These are phyloP conservation scores for Apiotrichum porosum DNA, from an alignment of 1,284 basidiomycete genomes.

Conservation along the genomic window DNA sequence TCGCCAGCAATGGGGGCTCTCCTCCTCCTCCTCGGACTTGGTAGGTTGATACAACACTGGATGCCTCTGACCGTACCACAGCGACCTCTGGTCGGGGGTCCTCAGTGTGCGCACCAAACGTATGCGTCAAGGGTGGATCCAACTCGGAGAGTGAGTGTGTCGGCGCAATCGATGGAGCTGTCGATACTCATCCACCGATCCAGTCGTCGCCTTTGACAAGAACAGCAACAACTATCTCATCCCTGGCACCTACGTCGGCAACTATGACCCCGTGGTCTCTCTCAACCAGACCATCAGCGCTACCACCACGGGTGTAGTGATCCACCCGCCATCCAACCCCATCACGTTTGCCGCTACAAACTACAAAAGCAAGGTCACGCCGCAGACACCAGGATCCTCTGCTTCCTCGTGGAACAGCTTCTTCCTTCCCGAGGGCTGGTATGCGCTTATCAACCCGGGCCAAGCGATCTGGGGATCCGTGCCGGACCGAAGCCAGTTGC, in stretches of 20 bases:
- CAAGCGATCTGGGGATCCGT: slow-evolving; percentile 34
- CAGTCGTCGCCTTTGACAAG: slow-evolving; percentile 57
- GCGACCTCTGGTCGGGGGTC: no score
- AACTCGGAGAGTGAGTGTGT: slow-evolving; percentile 20
- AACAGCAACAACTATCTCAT: slow-evolving; percentile 6
- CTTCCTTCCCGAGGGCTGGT: slow-evolving; percentile 33
- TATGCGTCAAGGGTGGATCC: slow-evolving; percentile 22
- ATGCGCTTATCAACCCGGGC: slow-evolving; percentile 25
- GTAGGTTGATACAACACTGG: no score
- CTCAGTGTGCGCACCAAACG: slow-evolving; percentile 22
- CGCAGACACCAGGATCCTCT: background rate
- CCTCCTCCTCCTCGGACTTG: no score
- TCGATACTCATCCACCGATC: no score
- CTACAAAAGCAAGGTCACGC: background rate
- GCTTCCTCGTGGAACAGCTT: slow-evolving; percentile 15
- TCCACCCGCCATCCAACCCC: slow-evolving; percentile 23
- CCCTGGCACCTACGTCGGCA: slow-evolving; percentile 18
- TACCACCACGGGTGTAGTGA: slow-evolving; percentile 1
- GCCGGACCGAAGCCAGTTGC: slow-evolving; percentile 21
- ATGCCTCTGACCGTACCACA: no score
- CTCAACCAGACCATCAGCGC: slow-evolving; percentile 16
- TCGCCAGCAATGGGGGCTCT: no score
- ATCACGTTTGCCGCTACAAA: slow-evolving; percentile 14
- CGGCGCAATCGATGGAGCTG: no score
- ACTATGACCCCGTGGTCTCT: background rate